Conservation (phyloP, 495 filamentous ascomycete genomes). For the Xylaria palmicola region DNA sequence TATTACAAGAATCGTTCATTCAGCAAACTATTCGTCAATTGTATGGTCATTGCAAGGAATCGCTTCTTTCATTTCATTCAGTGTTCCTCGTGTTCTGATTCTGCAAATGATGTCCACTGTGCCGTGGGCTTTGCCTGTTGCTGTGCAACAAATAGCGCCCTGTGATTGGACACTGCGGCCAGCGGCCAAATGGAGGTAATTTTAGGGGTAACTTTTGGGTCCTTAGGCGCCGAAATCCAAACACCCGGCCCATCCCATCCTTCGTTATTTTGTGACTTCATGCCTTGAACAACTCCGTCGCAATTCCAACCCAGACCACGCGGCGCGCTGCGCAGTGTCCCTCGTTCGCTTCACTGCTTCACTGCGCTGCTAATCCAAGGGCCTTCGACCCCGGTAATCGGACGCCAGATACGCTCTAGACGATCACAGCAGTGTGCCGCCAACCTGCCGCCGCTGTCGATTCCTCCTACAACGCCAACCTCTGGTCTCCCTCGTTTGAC, state of each 20-base stretch:
- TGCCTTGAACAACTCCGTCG: slow-evolving; percentile 19
- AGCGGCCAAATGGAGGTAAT: slow-evolving; percentile 5
- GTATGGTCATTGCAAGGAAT: background rate
- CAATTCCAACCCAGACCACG: slow-evolving; percentile 18
- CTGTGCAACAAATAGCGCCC: background rate
- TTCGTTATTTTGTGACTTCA: slow-evolving; percentile 15
- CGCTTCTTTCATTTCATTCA: background rate
- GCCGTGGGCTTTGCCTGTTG: background rate
- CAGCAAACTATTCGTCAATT: too few relatives aligned
- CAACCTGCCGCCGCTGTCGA: background rate
- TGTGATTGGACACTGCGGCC: slow-evolving; percentile 4
- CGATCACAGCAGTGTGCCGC: too few relatives aligned
- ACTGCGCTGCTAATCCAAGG: background rate
- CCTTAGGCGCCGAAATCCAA: slow-evolving; percentile 2
- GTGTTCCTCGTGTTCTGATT: background rate
- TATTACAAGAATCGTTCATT: background rate
- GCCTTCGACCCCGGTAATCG: background rate
- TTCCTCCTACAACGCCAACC: background rate
- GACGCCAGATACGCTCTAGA: too few relatives aligned
- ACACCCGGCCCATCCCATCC: slow-evolving; percentile 2
- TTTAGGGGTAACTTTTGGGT: slow-evolving; percentile 11
- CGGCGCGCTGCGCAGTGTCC: slow-evolving; percentile 34
- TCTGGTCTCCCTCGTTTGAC: slow-evolving; percentile 9
- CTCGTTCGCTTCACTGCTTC: slow-evolving; percentile 18
- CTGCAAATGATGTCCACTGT: background rate